Conservation (phyloP, 768 basidiomycete species). For the Phanerochaete sordida region DNA sequence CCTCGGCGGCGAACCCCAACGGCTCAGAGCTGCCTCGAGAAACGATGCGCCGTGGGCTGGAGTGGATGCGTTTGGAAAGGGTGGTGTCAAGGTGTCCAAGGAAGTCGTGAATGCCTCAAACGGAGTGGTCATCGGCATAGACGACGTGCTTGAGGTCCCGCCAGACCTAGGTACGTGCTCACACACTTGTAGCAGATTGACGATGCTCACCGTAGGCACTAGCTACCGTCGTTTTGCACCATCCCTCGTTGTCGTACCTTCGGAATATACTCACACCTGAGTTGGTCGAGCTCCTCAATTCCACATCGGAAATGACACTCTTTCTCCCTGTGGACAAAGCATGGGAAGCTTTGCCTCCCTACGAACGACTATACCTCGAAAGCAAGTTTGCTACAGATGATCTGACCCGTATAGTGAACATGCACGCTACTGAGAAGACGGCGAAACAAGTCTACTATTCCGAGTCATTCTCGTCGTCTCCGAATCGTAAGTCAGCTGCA, state of each 20-base stretch:
- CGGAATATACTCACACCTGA: constrained; percentile 64
- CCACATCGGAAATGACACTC: constrained; percentile 72
- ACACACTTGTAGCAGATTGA: not conserved
- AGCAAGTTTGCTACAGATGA: constrained; percentile 85
- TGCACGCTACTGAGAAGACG: constrained; percentile 64
- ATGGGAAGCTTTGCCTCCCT: constrained; percentile 70
- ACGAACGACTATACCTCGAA: constrained; percentile 86
- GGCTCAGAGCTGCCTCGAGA: constrained; percentile 58
- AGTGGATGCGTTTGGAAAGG: constrained; percentile 76
- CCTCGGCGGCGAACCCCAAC: constrained; percentile 78
- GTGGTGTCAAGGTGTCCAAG: constrained; percentile 66
- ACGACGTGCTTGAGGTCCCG: constrained; percentile 72
- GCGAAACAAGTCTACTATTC: constrained; percentile 54
- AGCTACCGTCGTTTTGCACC: constrained; percentile 61
- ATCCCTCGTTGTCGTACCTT: constrained; percentile 69
- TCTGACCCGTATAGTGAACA: constrained; percentile 68
- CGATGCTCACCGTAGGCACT: not conserved
- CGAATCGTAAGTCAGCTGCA: constrained; percentile 46
- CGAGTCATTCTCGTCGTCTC: constrained; percentile 49
- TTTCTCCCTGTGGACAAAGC: constrained; percentile 88
- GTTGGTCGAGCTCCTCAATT: constrained; percentile 54
- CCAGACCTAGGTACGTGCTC: constrained; percentile 60
- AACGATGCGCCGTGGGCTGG: constrained; percentile 55
- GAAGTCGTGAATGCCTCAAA: constrained; percentile 58
- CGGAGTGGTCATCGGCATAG: constrained; percentile 74